Base-by-base conservation (phyloP, 2,329 filamentous ascomycete genomes). In the Emergomyces pasteurianus region DNA sequence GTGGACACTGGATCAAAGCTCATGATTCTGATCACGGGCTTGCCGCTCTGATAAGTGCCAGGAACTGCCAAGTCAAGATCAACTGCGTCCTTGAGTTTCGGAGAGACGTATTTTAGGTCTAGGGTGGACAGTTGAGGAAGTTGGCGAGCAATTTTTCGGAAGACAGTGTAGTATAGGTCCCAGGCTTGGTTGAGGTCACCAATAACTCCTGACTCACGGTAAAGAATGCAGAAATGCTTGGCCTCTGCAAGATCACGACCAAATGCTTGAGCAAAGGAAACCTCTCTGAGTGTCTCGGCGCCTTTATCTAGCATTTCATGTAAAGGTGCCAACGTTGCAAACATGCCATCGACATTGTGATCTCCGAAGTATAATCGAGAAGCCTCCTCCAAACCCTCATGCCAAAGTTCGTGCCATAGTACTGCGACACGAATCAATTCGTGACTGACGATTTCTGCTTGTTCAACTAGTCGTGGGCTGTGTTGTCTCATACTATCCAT, bases 401-500 rank as follows among this genome's bases (percentile, higher is more conserved):
- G 94, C 94, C 94, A 99, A 66, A 95, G 88, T 70, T 99, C 94
- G 71, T 99, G 94, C 95, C 95, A 99, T 28, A 99, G 76, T 1
- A 99, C 92, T 18, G 94, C 94, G 62, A 99, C 95, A 58, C 94
- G 86, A 70, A 99, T 97, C 60, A 99, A 84, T 73, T 99, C 95
- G 70, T 94, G 89, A 72, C 92, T 97, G 66, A 99, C 92, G 54
- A 92, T 81, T 71, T 96, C 92, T 42, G 94, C 94, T 74, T 99
- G 94, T 65, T 96, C 90, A 9, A 99, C 94, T 42, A 99, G 82
- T 67, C 85, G 88, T 23, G 90, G 86, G 71, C 92, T 97, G 72
- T 99, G 95, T 67, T 92, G 88, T 46, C 92, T 88, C 90, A 99
- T 96, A 70, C 88, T 95, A 64, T 97, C 92, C 92, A 99, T 96